Evolutionary conservation across 345 rosid genomes (phyloP).

Genomic region (Combretum micranthum): DNA sequence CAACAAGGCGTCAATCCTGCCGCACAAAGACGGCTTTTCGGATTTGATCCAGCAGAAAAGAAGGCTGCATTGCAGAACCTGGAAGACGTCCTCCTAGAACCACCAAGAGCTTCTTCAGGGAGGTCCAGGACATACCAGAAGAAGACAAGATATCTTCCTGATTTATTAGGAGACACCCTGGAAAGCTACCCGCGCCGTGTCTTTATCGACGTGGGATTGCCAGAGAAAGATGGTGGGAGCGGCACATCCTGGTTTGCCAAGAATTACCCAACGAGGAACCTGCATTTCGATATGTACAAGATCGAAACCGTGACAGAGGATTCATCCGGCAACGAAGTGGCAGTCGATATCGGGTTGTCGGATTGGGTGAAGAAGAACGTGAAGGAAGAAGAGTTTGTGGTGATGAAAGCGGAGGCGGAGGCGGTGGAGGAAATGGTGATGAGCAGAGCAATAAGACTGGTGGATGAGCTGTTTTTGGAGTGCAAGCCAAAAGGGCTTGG

Average conservation of each 20-base stretch:
- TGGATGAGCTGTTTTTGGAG: constrained; percentile 84
- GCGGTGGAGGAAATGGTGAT: constrained; percentile 67
- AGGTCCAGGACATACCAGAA: constrained; percentile 51
- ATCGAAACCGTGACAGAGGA: constrained; percentile 39
- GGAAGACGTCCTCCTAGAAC: constrained; percentile 76
- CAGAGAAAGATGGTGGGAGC: constrained; percentile 35
- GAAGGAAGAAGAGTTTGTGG: constrained; percentile 61
- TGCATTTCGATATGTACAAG: constrained; percentile 62
- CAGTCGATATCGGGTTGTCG: constrained; percentile 36
- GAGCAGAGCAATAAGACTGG: constrained; percentile 44
- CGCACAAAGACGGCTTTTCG: constrained; percentile 27
- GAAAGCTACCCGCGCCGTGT: constrained; percentile 55
- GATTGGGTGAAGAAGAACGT: constrained; percentile 65
- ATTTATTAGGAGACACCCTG: constrained; percentile 51
- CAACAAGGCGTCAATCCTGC: not conserved
- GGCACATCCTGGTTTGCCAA: constrained; percentile 54
- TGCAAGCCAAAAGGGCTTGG: constrained; percentile 52
- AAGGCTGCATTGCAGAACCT: constrained; percentile 49
- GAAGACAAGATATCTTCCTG: constrained; percentile 48
- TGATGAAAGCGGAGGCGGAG: constrained; percentile 81
- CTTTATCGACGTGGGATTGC: constrained; percentile 55
- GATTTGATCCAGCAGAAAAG: constrained; percentile 28
- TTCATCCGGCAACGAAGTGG: constrained; percentile 8
- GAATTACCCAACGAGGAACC: constrained; percentile 63
- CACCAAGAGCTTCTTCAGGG: constrained; percentile 61